Percentiles rank a stretch among this genome's conserved stretches.
These are phyloP conservation scores for Aspergillus kassunensis DNA, from an alignment of 495 filamentous ascomycete species.

Conservation along the genomic window DNA sequence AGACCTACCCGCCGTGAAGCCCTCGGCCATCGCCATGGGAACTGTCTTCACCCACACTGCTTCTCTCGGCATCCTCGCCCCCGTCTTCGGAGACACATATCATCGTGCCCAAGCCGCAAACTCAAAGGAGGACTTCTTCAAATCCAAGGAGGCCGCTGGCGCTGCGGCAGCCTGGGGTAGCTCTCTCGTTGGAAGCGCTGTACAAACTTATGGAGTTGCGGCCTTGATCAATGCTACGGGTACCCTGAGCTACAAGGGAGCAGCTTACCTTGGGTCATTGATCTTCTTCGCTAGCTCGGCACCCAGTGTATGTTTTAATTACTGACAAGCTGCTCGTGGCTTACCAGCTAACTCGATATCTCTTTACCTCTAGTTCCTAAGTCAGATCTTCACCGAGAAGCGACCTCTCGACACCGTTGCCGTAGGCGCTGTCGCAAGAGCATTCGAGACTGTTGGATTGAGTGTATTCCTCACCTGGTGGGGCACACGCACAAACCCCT, in stretches of 20 bases:
- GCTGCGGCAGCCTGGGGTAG: slow-evolving; percentile 88
- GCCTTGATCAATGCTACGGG: slow-evolving; percentile 94
- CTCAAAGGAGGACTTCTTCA: slow-evolving; percentile 93
- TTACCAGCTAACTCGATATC: background rate
- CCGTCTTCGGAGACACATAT: slow-evolving; percentile 93
- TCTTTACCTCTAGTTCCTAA: slow-evolving; percentile 60
- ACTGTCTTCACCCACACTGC: slow-evolving; percentile 89
- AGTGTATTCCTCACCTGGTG: slow-evolving; percentile 93
- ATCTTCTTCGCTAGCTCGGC: slow-evolving; percentile 90
- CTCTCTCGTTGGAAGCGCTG: slow-evolving; percentile 78
- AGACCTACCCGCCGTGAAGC: slow-evolving; percentile 96
- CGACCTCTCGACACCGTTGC: slow-evolving; percentile 85
- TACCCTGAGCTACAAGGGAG: slow-evolving; percentile 92
- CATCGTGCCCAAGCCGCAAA: slow-evolving; percentile 86
- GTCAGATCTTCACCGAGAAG: slow-evolving; percentile 85
- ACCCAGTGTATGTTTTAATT: slow-evolving; percentile 65
- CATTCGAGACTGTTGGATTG: slow-evolving; percentile 90
- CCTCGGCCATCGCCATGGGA: slow-evolving; percentile 93
- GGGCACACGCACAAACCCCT: slow-evolving; percentile 89
- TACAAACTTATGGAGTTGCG: slow-evolving; percentile 92
- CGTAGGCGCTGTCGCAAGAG: slow-evolving; percentile 72
- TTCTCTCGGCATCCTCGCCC: slow-evolving; percentile 75
- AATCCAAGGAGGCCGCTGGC: slow-evolving; percentile 83
- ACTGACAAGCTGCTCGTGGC: background rate
- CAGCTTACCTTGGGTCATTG: slow-evolving; percentile 84